Base-by-base conservation (phyloP, 139 green algal genomes). In the Coelastrella sp. region DNA sequence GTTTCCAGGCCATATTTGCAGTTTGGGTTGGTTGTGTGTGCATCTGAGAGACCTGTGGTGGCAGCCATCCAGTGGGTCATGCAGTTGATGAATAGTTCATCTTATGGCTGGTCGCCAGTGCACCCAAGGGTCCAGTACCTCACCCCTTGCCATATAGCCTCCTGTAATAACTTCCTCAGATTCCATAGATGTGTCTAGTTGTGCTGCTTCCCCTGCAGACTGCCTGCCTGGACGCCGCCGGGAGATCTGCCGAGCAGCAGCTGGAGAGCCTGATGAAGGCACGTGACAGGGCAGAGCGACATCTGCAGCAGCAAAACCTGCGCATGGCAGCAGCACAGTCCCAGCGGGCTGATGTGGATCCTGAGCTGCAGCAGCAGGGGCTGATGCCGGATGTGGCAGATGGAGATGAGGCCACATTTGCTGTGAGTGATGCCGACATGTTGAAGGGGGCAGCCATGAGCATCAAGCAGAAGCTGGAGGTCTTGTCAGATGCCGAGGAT, bases 351-450 rank as follows among this genome's bases (percentile, higher is more conserved):
- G 68, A 17, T 27, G 68, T 19, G 19, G 68, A 76, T 76, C 17
- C 22, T 57, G 25, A 79, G 66, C 73, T 56, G 73, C 85, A 84
- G 85, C 85, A 73, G 84, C 85, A 72, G 73, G 58, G 60, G n/a
- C 65, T 68, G 82, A 78, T 58, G 49, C 65, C 12, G 10, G 84
- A 88, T n/a, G 84, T 88, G 1, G 66, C 66, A 8, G 66, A 88
- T 9, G 84, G 25, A 25, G 84, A 88, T n/a, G 68, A 66, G 17
- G 66, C 0, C 7, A 8, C 57, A 68, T 88, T 88, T 68, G 22
- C 27, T 17, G 15, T 27, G 9, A 14, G 17, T 58, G 84, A 88
- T 11, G 84, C 35, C 6, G 68, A 88, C 22, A 72, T 75, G 68
- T 20, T 68, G 84, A 58, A 60, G 20, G 12, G 63, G 15, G 82